Conservation (phyloP, 805 yeast species). For the Starmera amethionina region DNA sequence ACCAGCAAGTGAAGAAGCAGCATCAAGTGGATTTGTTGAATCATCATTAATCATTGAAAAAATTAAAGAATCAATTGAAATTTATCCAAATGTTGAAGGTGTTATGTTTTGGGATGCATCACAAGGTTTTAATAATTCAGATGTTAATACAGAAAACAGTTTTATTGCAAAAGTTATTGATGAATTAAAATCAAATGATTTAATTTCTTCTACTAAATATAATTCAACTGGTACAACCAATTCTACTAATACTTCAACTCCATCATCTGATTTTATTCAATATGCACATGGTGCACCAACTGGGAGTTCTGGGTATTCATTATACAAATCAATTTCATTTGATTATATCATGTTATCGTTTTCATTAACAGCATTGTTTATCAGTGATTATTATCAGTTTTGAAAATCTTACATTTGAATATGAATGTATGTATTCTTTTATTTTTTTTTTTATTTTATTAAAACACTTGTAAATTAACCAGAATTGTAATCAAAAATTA, state of each 20-base stretch:
- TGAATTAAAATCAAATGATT: neutral
- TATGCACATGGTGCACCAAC: neutral
- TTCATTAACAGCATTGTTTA: no score
- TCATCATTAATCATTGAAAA: slow-evolving; percentile 25
- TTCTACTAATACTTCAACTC: neutral
- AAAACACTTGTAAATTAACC: no score
- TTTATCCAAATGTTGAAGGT: slow-evolving; percentile 54
- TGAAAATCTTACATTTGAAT: no score
- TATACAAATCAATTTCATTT: no score
- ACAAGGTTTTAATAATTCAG: slow-evolving; percentile 41
- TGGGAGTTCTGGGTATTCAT: no score
- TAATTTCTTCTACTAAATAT: neutral
- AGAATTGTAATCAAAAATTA: no score
- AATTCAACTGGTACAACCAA: neutral
- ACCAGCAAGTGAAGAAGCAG: slow-evolving; percentile 45
- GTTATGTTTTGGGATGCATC: slow-evolving; percentile 89
- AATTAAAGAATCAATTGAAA: slow-evolving; percentile 10
- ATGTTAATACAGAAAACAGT: slow-evolving; percentile 21
- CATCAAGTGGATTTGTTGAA: slow-evolving; percentile 46
- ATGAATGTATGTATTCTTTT: no score
- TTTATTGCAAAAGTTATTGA: slow-evolving; percentile 11
- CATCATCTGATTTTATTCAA: neutral
- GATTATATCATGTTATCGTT: no score
- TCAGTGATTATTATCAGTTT: no score
- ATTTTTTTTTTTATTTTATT: no score